A percentile compares a stretch with the other conserved stretches of the same genome.
These are phyloP conservation scores for Iris pallida DNA, from an alignment of 116 monocot genomes.

Conservation along the genomic window DNA sequence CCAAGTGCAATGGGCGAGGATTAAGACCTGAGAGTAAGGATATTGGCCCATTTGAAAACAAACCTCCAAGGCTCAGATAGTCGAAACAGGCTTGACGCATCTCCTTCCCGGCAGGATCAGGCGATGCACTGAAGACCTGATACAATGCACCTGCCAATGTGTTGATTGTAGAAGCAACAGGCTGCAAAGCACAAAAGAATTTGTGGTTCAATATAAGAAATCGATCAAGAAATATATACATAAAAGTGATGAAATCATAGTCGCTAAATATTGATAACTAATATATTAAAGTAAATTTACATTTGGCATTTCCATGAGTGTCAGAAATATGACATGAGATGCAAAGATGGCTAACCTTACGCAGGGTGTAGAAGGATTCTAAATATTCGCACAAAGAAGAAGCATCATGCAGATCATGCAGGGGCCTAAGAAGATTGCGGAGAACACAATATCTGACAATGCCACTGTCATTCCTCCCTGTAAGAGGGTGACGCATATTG, in stretches of 20 bases:
- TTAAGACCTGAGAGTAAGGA: constrained; percentile 73
- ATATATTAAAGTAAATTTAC: constrained; percentile 1
- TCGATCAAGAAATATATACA: no score
- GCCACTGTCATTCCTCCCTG: constrained; percentile 92
- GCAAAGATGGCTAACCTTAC: constrained; percentile 49
- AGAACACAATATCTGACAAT: constrained; percentile 69
- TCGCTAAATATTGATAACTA: background rate
- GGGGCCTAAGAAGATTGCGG: constrained; percentile 61
- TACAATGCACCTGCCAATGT: constrained; percentile 81
- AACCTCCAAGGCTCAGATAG: constrained; percentile 72
- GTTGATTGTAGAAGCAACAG: constrained; percentile 87
- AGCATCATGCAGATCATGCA: constrained; percentile 56
- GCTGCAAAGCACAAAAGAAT: constrained; percentile 31
- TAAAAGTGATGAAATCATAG: constrained; percentile 1
- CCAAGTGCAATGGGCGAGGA: constrained; percentile 65
- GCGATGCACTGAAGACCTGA: constrained; percentile 71
- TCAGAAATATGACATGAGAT: background rate
- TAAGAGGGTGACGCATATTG: constrained; percentile 88
- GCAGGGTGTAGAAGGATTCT: constrained; percentile 81
- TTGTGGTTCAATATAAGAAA: no score
- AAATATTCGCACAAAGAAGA: constrained; percentile 63
- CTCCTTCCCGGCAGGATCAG: constrained; percentile 64
- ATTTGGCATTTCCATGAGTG: background rate
- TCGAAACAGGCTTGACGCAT: constrained; percentile 83
- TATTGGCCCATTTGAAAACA: constrained; percentile 62